Base-by-base conservation (phyloP, 228 moss, liverwort and hornwort species). In the Sphagnum fallax region DNA sequence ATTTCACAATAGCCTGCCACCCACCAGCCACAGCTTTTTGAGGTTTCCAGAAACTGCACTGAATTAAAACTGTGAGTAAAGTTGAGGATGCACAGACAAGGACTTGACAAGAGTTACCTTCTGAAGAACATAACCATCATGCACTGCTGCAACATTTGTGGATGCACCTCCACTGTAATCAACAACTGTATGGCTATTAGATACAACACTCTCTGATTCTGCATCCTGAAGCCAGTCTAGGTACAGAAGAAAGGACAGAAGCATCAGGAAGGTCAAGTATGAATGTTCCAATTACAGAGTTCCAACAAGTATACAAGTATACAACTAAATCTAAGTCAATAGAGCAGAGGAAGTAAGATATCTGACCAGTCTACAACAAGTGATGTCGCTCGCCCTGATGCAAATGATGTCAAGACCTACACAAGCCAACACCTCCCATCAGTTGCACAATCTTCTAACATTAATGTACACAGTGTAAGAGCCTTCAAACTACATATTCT, bases 301-400 rank as follows among this genome's bases (percentile, higher is more conserved):
- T 55, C 55, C 8, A 12, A 55, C 12, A 12, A 55, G 1, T 55
- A 55, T 8, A 55, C 12, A 12, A 55, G 1, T 55, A 55, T 8
- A 55, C 55, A 55, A 55, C 12, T 8, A 12, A 8, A 55, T 55
- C 12, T 8, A 8, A 55, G 4, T 68, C 70, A 66, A 74, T 66
- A 66, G 73, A 60, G 74, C 76, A 70, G 75, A 74, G 67, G 73
- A 72, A 72, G 75, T 76, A 52, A 65, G 70, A 64, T 67, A 75
- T 79, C 87, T 75, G 67, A 90, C 90, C 93, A 94, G 84, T 94
- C 91, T 73, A 94, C 93, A 78, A 94, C 93, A 72, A 94, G 77
- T 61, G 93, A 94, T 52, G 93, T 94, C 55, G 93, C 87, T 80
- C 91, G 85, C 65, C 93, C 91, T 68, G 93, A 91, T 52, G 93